Base-by-base conservation (phyloP, 257 asterid species). In the Rubia yunnanensis region DNA sequence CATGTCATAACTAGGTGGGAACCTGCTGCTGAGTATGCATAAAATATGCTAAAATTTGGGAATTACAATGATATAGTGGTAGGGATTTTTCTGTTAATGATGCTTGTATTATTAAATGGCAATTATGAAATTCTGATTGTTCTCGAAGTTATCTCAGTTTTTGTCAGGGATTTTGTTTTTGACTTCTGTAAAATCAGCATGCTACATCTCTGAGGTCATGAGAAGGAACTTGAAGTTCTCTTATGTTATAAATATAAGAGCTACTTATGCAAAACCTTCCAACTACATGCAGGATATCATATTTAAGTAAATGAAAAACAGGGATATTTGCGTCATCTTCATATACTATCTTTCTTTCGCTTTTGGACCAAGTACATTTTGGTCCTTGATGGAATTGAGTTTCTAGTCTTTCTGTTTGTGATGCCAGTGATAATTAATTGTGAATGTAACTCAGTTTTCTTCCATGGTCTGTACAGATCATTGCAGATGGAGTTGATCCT, bases 401-500 rank as follows among this genome's bases (percentile, higher is more conserved):
- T 14, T 18, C 53, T 14, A 17, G 5, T 46, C 49, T 0, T 46
- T 46, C 4, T 1, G 13, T 22, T 61, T 13, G 24, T 53, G 46
- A 34, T 15, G 23, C 28, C 23, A 10, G 41, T 41, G 61, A 58
- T 26, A 15, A 41, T 32, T 55, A 50, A 17, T 27, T 55, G 20
- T 57, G 24, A 49, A 49, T 60, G 38, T 60, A 38, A 60, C 57
- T 41, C 28, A 36, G 13, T 48, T 44, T 76, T 53, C 61, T 63
- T 60, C 31, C 55, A 46, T 58, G 63, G 23, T 38, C 7, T 67
- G 63, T 10, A 35, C 94, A 94, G 99, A 75, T 77, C 68, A 86
- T 88, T 77, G 91, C 90, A 55, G 88, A 86, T 75, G 95, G 95
- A 32, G 89, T 86, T 77, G 98, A 94, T 78, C 98, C 95, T 56